Evolutionary conservation across 495 filamentous ascomycete species (phyloP), one percentile per base, ranked within the genome.

Genomic region (Echria macrotheca): DNA sequence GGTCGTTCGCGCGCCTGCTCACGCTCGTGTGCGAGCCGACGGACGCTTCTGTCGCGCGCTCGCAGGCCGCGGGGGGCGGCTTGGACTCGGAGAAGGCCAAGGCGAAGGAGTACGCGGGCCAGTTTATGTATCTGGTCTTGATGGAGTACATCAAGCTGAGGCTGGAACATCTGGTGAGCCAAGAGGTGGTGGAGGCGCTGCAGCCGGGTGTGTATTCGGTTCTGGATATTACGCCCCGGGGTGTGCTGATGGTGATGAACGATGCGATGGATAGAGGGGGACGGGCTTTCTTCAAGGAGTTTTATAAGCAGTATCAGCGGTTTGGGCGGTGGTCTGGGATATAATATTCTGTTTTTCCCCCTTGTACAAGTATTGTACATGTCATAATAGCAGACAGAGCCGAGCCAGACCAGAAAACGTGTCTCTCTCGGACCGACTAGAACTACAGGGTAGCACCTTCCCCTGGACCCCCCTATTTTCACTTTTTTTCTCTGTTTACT

Each of bases 11-110:
- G 5, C 80, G 87, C 4, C 75, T 94, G 21, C 69, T 96, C 24
- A 85, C 81, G 5, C 74, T 85, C 3, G 76, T 95, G 44, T 89
- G 85, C 63, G 84, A 91, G 45, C 90, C 90, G 11, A 85, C 82
- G 11, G 78, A 79, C 12, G 89, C 83, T 0, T 84, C 85, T 4
- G 83, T 89, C 1, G 69, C 82, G 4, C 70, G 75, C 11, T 64
- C 71, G n/a, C n/a, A n/a, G n/a, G 50, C 59, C 21, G 46, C 32
- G 3, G 33, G 2, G 1, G 17, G 25, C 15, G 15, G 23, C 14
- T 75, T 96, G 12, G 84, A 80, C 42, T 88, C 90, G 47, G 81
- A 87, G 47, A 85, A 83, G 5, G 85, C 87, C 54, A 83, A 80
- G 44, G 87, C 86, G 22, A 84, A 84, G 61, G 77, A 80, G 5